These are phyloP conservation scores for Xylaria digitata DNA, from an alignment of 2,329 filamentous ascomycete species.

Conservation along the genomic window DNA sequence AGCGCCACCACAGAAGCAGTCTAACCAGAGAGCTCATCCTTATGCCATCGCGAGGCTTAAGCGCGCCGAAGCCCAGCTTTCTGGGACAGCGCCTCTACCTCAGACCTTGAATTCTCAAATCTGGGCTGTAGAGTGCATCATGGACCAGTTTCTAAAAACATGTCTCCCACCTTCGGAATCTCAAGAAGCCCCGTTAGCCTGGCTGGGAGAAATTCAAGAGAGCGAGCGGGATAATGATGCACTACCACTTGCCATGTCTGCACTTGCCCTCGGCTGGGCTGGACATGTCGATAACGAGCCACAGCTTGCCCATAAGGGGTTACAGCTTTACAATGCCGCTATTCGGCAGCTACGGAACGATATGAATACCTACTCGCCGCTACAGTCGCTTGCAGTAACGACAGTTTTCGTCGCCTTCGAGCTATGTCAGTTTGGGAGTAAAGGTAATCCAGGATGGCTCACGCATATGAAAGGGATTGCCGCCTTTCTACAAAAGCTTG, in stretches of 20 bases:
- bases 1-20: background rate
- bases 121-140: constrained; percentile 36
- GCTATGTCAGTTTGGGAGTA: constrained; percentile 42
- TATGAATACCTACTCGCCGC: constrained; percentile 28
- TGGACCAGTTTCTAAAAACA: constrained; percentile 36
- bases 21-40: constrained; percentile 3
- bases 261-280: constrained; percentile 42
- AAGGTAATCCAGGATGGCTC: constrained; percentile 37
- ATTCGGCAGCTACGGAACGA: constrained; percentile 38
- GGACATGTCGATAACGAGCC: constrained; percentile 32
- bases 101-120: constrained; percentile 28
- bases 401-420: constrained; percentile 39
- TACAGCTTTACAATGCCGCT: constrained; percentile 41
- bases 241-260: constrained; percentile 41
- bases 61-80: constrained; percentile 12
- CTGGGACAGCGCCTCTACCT: constrained; percentile 14
- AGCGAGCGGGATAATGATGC: constrained; percentile 38
- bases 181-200: constrained; percentile 38
- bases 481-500: constrained; percentile 35
- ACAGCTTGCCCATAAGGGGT: constrained; percentile 36
- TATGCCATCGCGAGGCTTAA: constrained; percentile 14
- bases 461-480: constrained; percentile 40
- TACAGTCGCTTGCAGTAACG: constrained; percentile 38
- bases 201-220: constrained; percentile 36
- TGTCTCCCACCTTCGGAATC: constrained; percentile 31